Percentiles rank a stretch among this genome's conserved stretches.
These are phyloP conservation scores for Penicillium sp. DNA, from an alignment of 2,329 filamentous ascomycete species.

Conservation along the genomic window DNA sequence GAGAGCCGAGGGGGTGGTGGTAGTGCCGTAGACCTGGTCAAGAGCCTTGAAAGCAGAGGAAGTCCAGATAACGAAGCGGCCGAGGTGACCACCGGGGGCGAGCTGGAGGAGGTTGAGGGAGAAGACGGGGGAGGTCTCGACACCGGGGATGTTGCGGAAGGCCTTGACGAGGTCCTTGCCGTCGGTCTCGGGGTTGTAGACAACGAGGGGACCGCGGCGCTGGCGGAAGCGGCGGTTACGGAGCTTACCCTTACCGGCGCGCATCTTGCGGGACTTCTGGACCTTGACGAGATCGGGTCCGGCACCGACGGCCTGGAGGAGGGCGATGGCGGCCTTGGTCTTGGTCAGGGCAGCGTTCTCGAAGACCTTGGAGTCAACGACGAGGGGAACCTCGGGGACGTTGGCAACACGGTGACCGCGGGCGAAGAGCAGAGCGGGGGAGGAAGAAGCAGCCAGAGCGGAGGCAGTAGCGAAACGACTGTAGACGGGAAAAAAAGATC, in stretches of 20 bases:
- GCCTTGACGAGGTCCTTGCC: slow-evolving; percentile 90
- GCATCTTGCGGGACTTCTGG: slow-evolving; percentile 92
- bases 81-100: slow-evolving; percentile 96
- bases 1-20: slow-evolving; percentile 80
- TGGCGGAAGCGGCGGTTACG: slow-evolving; percentile 94
- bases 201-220: slow-evolving; percentile 94
- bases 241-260: slow-evolving; percentile 98
- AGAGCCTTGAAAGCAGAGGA: slow-evolving; percentile 95
- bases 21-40: slow-evolving; percentile 94
- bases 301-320: slow-evolving; percentile 89
- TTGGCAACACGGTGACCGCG: slow-evolving; percentile 93
- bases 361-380: slow-evolving; percentile 89
- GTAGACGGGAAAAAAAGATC: background rate
- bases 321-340: slow-evolving; percentile 81
- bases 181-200: slow-evolving; percentile 94
- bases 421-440: slow-evolving; percentile 89
- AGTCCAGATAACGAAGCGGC: slow-evolving; percentile 98
- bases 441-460: slow-evolving; percentile 92
- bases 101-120: slow-evolving; percentile 98
- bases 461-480: slow-evolving; percentile 98
- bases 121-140: slow-evolving; percentile 93
- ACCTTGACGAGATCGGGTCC: slow-evolving; percentile 92
- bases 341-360: slow-evolving; percentile 75
- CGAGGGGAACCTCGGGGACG: slow-evolving; percentile 94
- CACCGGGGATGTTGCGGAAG: slow-evolving; percentile 98